Conservation (phyloP, 169 alveolate species). For the Cryptosporidium bovis region DNA sequence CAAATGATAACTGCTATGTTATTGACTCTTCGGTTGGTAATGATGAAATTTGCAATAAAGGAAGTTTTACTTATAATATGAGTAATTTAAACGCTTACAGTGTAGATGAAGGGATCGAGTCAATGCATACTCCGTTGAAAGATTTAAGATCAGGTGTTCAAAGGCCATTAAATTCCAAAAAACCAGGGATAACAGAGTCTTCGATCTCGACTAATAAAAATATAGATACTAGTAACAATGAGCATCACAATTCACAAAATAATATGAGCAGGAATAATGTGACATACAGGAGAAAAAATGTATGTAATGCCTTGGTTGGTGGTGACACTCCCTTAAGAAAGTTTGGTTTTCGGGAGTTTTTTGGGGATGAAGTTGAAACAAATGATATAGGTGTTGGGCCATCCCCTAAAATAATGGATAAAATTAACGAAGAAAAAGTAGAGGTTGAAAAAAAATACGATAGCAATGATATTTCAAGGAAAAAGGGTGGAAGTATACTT, state of each 20-base stretch:
- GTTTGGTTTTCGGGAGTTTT: background rate
- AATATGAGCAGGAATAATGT: background rate
- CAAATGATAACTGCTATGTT: background rate
- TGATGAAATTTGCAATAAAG: background rate
- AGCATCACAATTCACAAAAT: background rate
- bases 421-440: background rate
- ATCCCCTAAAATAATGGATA: slow-evolving; percentile 20
- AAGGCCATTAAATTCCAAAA: background rate
- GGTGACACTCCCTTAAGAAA: slow-evolving; percentile 70
- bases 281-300: background rate
- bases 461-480: background rate
- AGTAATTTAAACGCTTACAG: background rate
- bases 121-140: slow-evolving; percentile 58
- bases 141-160: slow-evolving; percentile 8
- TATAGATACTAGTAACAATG: background rate
- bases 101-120: slow-evolving; percentile 27
- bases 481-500: slow-evolving; percentile 32
- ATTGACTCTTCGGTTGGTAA: too few species aligned
- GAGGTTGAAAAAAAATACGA: background rate
- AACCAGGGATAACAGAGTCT: background rate
- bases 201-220: background rate
- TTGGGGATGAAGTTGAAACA: background rate
- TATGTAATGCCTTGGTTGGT: slow-evolving; percentile 70
- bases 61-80: background rate
- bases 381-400: slow-evolving; percentile 73